phyloP scores from a whole-genome alignment of 1,139 yeast species.

The Scheffersomyces cryptocercus region DNA sequence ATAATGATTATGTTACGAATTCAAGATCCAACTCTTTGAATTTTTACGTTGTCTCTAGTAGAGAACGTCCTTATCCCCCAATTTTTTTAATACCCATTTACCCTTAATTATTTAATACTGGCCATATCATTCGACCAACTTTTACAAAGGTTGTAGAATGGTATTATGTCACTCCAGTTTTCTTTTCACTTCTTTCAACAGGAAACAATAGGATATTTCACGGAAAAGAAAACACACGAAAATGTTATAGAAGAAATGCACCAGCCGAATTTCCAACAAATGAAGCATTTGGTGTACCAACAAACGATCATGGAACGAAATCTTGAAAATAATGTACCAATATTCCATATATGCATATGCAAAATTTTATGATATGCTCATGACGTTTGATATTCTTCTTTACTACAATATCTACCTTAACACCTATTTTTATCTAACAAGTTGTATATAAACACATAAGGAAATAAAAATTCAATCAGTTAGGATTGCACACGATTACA shows the following conservation, averaged over 20 bases:
- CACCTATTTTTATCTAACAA: too few relatives aligned
- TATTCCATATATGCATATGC: not conserved
- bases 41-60: not conserved
- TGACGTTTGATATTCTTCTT: too few relatives aligned
- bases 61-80: not conserved
- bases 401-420: too few relatives aligned
- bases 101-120: slow-evolving; percentile 2
- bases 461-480: not conserved
- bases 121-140: not conserved
- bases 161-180: slow-evolving; percentile 9
- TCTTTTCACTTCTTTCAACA: slow-evolving; percentile 20
- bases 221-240: not conserved
- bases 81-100: not conserved
- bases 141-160: not conserved
- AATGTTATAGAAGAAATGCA: too few relatives aligned
- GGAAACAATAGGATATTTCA: slow-evolving; percentile 4
- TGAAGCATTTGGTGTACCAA: too few relatives aligned
- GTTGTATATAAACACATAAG: slow-evolving; percentile 1
- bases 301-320: too few relatives aligned
- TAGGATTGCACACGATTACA: not conserved
- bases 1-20: slow-evolving; percentile 15
- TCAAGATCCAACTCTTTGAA: slow-evolving; percentile 38
- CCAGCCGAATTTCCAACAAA: too few relatives aligned
- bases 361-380: too few relatives aligned
- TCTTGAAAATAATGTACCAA: not conserved